These are phyloP conservation scores for Leishmania mexicana DNA, from an alignment of 208 protist species.

Conservation along the genomic window DNA sequence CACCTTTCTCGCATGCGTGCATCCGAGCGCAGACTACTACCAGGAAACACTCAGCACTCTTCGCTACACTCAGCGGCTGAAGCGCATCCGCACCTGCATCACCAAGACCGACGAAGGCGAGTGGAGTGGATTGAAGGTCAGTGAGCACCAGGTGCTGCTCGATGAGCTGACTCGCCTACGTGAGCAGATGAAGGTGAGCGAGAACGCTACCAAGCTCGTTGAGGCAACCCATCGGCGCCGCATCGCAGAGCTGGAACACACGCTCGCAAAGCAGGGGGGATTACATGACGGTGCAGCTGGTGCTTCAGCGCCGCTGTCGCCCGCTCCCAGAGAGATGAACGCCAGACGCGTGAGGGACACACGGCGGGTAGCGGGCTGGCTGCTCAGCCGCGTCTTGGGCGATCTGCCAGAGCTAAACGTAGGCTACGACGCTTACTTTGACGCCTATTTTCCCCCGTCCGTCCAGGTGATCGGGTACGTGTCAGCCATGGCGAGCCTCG, in stretches of 20 bases:
- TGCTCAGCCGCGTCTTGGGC: conserved; percentile 75
- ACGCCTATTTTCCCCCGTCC: conserved; percentile 53
- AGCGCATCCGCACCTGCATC: conserved; percentile 65
- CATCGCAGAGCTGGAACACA: conserved; percentile 50
- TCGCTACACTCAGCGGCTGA: conserved; percentile 86
- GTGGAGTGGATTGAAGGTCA: conserved; percentile 36
- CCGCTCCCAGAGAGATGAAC: neutral
- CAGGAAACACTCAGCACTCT: conserved; percentile 88
- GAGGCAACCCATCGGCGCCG: conserved; percentile 42
- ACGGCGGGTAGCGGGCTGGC: conserved; percentile 79
- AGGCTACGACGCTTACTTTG: conserved; percentile 89
- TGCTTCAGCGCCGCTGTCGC: neutral
- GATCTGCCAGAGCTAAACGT: conserved; percentile 76
- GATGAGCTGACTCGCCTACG: conserved; percentile 65
- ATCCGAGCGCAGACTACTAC: conserved; percentile 58
- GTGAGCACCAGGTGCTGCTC: conserved; percentile 54
- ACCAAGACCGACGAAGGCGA: conserved; percentile 35
- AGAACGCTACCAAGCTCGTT: conserved; percentile 25
- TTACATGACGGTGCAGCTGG: neutral
- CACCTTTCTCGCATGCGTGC: conserved; percentile 89
- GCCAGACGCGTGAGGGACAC: conserved; percentile 50
- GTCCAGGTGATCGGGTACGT: conserved; percentile 87
- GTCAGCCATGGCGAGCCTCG: conserved; percentile 76
- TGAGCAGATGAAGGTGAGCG: conserved; percentile 40
- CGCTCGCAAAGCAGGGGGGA: conserved; percentile 18